A percentile compares a stretch with the other conserved stretches of the same genome.
phyloP scores from a whole-genome alignment of 2,329 filamentous ascomycete genomes.

The Uncinocarpus reesii region DNA sequence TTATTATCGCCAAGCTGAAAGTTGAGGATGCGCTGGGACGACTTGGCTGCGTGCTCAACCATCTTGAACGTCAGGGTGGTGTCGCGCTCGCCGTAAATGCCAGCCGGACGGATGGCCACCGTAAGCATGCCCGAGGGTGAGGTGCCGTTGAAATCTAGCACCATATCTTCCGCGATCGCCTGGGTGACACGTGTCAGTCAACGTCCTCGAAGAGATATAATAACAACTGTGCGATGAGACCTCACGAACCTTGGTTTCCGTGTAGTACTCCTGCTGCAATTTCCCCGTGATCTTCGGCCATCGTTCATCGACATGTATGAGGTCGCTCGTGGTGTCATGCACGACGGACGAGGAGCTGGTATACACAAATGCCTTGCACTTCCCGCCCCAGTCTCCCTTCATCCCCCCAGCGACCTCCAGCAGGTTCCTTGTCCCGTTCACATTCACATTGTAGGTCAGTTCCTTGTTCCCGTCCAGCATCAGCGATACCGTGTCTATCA shows the following conservation, averaged over 20 bases:
- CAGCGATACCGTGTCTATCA: conserved; percentile 84
- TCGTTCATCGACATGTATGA: conserved; percentile 74
- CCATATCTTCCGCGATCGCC: conserved; percentile 71
- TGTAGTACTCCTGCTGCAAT: conserved; percentile 70
- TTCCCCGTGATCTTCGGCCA: conserved; percentile 66
- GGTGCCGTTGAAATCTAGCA: conserved; percentile 62
- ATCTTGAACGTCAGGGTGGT: conserved; percentile 63
- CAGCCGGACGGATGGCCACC: conserved; percentile 71
- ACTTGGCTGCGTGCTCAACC: conserved; percentile 56
- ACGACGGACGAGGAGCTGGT: conserved; percentile 83
- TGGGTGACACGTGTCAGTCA: conserved; percentile 21
- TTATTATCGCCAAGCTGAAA: conserved; percentile 63
- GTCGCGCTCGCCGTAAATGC: conserved; percentile 87
- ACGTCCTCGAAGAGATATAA: neutral
- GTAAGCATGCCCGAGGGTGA: conserved; percentile 55
- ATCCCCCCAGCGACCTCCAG: conserved; percentile 57
- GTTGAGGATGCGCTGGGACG: conserved; percentile 41
- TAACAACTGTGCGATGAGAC: neutral
- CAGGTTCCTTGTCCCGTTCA: conserved; percentile 71
- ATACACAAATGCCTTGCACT: conserved; percentile 67
- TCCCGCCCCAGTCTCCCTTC: conserved; percentile 50
- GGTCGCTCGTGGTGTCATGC: conserved; percentile 67
- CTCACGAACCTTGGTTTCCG: conserved; percentile 65
- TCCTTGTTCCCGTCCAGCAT: conserved; percentile 44
- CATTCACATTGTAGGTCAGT: conserved; percentile 71